Percentiles rank a stretch among this genome's conserved stretches.
Evolutionary conservation across 306 rosid genomes (phyloP).

Genomic region (Inga leiocalycina): DNA sequence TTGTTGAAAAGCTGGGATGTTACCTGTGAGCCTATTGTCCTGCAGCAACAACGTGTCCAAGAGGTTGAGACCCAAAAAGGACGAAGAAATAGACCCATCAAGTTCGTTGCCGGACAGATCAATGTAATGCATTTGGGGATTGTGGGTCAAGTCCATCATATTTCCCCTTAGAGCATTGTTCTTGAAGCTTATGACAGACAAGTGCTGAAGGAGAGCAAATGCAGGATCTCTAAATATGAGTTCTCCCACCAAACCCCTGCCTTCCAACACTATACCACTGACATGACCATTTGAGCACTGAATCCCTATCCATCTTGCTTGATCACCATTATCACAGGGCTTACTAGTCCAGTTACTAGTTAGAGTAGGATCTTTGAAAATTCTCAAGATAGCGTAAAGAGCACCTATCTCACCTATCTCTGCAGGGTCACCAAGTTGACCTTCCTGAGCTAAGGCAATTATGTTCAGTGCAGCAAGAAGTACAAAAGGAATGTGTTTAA

Average conservation of each 20-base stretch:
- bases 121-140: background rate
- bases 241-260: background rate
- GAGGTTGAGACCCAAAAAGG: background rate
- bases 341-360: background rate
- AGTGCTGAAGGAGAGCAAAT: background rate
- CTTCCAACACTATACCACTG: background rate
- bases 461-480: background rate
- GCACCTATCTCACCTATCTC: background rate
- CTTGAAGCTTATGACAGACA: background rate
- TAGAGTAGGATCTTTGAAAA: background rate
- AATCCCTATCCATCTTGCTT: background rate
- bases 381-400: background rate
- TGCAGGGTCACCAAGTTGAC: background rate
- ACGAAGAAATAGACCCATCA: background rate
- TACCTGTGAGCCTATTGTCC: background rate
- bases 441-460: background rate
- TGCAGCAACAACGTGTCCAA: background rate
- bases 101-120: background rate
- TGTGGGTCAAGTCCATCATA: background rate
- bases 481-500: background rate
- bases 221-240: background rate
- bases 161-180: background rate
- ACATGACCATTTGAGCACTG: background rate
- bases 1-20: background rate
- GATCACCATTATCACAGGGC: background rate